Evolutionary conservation across 2,329 filamentous ascomycete genomes (phyloP), one percentile per base, ranked within the genome.

Genomic region (Tolypocladium amazonense): DNA sequence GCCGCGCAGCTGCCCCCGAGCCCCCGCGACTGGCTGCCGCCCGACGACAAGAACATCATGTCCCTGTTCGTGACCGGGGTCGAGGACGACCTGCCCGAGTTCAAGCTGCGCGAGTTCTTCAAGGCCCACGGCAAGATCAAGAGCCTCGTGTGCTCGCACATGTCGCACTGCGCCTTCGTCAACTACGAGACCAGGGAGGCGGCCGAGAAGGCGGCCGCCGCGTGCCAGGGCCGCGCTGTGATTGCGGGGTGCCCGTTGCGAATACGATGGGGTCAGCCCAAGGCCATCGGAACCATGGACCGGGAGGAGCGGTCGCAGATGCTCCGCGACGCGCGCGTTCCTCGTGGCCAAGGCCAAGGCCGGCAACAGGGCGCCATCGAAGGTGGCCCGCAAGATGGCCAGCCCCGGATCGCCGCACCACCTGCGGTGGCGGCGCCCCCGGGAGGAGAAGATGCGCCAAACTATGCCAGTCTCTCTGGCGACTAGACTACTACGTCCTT

Each of bases 121-220:
- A 86, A 90, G 62, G 83, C 84, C 23, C 92, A 92, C 68, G 94
- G 94, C 63, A 90, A 93, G 69, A 87, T 99, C 62, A 90, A 94
- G 68, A 97, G 92, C 33, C 77, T 99, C 20, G 88, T 99, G 43
- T 97, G 94, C 74, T 97, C 92, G 8, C 94, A 99, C 76, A 92
- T 96, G 78, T 93, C 93, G 20, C 94, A 97, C 70, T 97, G 92
- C 72, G 94, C 94, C 1, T 99, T 97, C 70, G 81, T 99, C 75
- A 99, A 99, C 76, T 99, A 91, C 72, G 86, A 92, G 66, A 90
- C 88, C 3, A 84, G 94, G 60, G 86, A 90, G 62, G 88, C 84
- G 1, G 94, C 95, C 0, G 94, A 99, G 75, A 86, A 83, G 61
- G 95, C 95, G 0, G 90, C 94, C 0, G 85, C 85, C 39, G 85